Conservation (phyloP, 2,329 filamentous ascomycete species). For the Lachnum nothofagi region DNA sequence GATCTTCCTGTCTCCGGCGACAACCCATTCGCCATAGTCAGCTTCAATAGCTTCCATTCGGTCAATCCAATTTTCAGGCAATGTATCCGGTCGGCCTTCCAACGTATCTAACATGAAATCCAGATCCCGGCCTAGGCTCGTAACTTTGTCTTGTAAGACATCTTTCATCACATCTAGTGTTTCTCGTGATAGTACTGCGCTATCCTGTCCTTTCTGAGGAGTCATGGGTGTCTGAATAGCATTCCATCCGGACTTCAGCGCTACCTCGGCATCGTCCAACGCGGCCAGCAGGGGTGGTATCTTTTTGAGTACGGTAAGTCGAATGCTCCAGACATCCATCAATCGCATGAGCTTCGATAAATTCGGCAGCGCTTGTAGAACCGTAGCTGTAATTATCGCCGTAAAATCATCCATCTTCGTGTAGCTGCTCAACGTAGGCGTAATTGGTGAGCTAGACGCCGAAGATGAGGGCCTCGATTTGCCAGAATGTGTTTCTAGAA, state of each 20-base stretch:
- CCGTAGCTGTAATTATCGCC: conserved; percentile 82
- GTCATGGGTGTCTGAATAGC: conserved; percentile 42
- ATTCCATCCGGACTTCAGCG: conserved; percentile 62
- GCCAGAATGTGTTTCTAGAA: conserved; percentile 74
- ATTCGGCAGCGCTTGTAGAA: conserved; percentile 81
- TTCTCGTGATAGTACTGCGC: conserved; percentile 25
- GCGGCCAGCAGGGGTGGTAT: conserved; percentile 64
- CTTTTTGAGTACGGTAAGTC: conserved; percentile 68
- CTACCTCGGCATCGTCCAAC: conserved; percentile 60
- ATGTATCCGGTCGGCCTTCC: conserved; percentile 75
- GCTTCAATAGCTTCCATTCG: conserved; percentile 74
- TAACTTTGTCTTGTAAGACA: conserved; percentile 64
- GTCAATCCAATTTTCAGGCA: conserved; percentile 85
- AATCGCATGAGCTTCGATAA: conserved; percentile 67
- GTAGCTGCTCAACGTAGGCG: conserved; percentile 48
- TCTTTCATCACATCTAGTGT: conserved; percentile 55
- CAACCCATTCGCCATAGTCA: conserved; percentile 75
- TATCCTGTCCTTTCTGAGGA: conserved; percentile 5
- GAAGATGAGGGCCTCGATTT: conserved; percentile 48
- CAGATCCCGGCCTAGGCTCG: conserved; percentile 63
- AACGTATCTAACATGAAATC: conserved; percentile 83
- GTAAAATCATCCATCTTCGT: conserved; percentile 82
- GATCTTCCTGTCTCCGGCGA: conserved; percentile 69
- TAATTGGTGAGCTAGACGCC: conserved; percentile 39
- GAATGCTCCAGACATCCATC: conserved; percentile 72